These are phyloP conservation scores for Colletotrichum abscissum DNA, from an alignment of 2,329 filamentous ascomycete species.

Conservation along the genomic window DNA sequence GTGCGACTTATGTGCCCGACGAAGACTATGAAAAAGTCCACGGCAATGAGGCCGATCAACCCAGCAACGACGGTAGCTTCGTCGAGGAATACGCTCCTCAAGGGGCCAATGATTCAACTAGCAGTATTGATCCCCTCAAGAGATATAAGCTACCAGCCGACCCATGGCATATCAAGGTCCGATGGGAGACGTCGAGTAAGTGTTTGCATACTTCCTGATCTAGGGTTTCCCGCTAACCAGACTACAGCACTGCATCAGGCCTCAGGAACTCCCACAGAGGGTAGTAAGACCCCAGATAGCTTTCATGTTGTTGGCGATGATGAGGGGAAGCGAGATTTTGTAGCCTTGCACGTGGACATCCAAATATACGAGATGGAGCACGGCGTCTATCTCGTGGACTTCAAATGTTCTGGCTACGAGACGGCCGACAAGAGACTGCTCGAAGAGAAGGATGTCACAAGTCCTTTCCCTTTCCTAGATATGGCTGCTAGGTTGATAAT, in stretches of 20 bases:
- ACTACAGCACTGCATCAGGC: slow-evolving; percentile 53
- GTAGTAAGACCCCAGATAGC: slow-evolving; percentile 44
- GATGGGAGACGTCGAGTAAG: slow-evolving; percentile 87
- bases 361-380: slow-evolving; percentile 95
- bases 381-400: slow-evolving; percentile 95
- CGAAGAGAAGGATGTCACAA: slow-evolving; percentile 95
- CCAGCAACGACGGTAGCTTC: slow-evolving; percentile 55
- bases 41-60: slow-evolving; percentile 53
- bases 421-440: slow-evolving; percentile 77
- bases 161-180: slow-evolving; percentile 92
- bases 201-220: slow-evolving; percentile 55
- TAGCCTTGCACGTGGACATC: slow-evolving; percentile 96
- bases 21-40: slow-evolving; percentile 66
- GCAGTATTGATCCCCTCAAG: slow-evolving; percentile 62
- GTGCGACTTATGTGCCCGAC: slow-evolving; percentile 85
- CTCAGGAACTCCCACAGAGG: slow-evolving; percentile 36
- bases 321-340: slow-evolving; percentile 67
- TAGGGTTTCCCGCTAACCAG: slow-evolving; percentile 8
- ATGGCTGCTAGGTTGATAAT: slow-evolving; percentile 93
- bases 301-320: slow-evolving; percentile 55
- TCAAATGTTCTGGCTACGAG: slow-evolving; percentile 98
- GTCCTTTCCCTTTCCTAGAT: slow-evolving; percentile 95
- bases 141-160: slow-evolving; percentile 91
- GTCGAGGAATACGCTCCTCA: slow-evolving; percentile 50
- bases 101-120: slow-evolving; percentile 49